phyloP scores from a whole-genome alignment of 2,329 filamentous ascomycete genomes.

The Rhinocladiella mackenziei region DNA sequence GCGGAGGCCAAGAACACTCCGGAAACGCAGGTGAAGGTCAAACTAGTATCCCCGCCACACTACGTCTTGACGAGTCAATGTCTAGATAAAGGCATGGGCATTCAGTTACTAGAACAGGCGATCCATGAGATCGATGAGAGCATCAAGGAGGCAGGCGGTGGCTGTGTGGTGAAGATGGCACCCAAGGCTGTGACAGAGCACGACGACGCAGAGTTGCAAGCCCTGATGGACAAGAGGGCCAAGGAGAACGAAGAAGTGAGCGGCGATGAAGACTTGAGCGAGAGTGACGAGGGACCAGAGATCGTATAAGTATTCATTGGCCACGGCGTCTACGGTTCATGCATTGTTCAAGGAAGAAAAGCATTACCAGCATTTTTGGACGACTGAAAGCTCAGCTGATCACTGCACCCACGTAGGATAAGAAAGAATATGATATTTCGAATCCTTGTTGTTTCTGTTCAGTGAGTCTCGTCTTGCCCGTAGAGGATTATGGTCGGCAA shows the following conservation, averaged over 20 bases:
- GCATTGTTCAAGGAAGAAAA: background rate
- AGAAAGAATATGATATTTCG: background rate
- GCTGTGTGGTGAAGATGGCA: constrained; percentile 91
- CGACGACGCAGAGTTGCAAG: constrained; percentile 93
- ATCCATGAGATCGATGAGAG: constrained; percentile 80
- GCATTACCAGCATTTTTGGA: too few relatives aligned
- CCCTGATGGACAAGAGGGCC: constrained; percentile 98
- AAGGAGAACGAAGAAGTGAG: constrained; percentile 97
- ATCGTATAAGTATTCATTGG: constrained; percentile 30
- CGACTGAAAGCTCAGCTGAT: too few relatives aligned
- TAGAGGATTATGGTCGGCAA: too few relatives aligned
- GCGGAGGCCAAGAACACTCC: constrained; percentile 90
- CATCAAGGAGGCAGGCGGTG: constrained; percentile 74
- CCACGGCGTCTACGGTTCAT: too few relatives aligned
- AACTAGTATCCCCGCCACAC: constrained; percentile 93
- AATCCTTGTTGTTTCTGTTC: too few relatives aligned
- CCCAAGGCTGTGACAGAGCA: constrained; percentile 98
- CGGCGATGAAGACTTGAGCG: constrained; percentile 92
- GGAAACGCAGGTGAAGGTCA: constrained; percentile 95
- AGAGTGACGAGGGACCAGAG: constrained; percentile 76
- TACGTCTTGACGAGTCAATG: constrained; percentile 96
- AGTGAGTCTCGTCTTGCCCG: too few relatives aligned
- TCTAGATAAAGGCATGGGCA: constrained; percentile 84
- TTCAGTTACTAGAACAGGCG: constrained; percentile 77
- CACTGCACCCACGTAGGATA: too few relatives aligned